phyloP scores from a whole-genome alignment of 352 stramenopile species.

The Pythium aquatile region DNA sequence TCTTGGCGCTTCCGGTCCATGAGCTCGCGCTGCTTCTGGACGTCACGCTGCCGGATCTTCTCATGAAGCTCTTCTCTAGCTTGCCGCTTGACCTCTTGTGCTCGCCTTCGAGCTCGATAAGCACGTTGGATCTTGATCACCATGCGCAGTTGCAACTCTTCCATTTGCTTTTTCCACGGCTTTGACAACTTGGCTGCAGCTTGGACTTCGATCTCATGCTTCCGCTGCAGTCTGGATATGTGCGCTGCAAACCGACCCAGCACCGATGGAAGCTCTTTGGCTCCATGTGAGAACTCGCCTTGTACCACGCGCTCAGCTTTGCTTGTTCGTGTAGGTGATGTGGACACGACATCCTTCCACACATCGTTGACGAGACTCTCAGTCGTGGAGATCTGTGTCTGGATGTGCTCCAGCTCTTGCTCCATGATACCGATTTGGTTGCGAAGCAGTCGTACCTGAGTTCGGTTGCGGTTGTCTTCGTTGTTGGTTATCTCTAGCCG shows the following conservation, averaged over 20 bases:
- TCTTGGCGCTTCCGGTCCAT: constrained; percentile 60
- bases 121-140: constrained; percentile 69
- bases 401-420: constrained; percentile 60
- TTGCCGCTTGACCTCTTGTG: constrained; percentile 42
- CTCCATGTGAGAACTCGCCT: constrained; percentile 14
- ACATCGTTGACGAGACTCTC: constrained; percentile 57
- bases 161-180: constrained; percentile 71
- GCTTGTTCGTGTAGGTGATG: constrained; percentile 10
- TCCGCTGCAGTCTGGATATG: constrained; percentile 50
- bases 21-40: constrained; percentile 44
- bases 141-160: constrained; percentile 65
- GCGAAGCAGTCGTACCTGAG: constrained; percentile 52
- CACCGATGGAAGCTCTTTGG: constrained; percentile 49
- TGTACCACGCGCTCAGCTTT: neutral
- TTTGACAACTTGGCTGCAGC: constrained; percentile 47
- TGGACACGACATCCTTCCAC: constrained; percentile 48
- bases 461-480: constrained; percentile 46
- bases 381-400: constrained; percentile 45
- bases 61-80: constrained; percentile 49
- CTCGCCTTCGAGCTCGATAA: constrained; percentile 46
- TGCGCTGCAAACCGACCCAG: constrained; percentile 59
- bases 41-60: constrained; percentile 50
- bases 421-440: constrained; percentile 59
- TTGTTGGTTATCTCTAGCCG: constrained; percentile 52
- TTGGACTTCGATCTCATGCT: constrained; percentile 58